phyloP scores from a whole-genome alignment of 805 yeast genomes.

The Wickerhamomyces sydowiorum region DNA sequence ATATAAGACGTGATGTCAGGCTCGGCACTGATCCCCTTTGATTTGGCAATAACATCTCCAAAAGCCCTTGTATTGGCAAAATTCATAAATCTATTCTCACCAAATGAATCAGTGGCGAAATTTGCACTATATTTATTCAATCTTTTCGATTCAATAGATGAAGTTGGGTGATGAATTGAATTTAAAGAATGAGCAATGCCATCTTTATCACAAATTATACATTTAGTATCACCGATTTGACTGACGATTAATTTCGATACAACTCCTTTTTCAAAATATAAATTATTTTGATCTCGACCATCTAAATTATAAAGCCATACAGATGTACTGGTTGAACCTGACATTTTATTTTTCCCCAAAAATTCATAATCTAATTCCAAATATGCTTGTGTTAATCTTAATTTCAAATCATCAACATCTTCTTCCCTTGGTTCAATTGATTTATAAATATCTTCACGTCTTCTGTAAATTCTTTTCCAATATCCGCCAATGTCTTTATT shows the following conservation, averaged over 20 bases:
- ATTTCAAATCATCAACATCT: conserved; percentile 47
- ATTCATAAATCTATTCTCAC: conserved; percentile 75
- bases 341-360: conserved; percentile 24
- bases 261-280: conserved; percentile 52
- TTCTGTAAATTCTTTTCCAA: conserved; percentile 73
- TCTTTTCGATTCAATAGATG: conserved; percentile 70
- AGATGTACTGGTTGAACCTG: conserved; percentile 74
- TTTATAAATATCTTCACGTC: conserved; percentile 30
- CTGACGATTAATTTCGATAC: conserved; percentile 68
- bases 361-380: conserved; percentile 62
- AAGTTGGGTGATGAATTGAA: conserved; percentile 79
- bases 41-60: conserved; percentile 81
- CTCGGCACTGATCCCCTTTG: conserved; percentile 84
- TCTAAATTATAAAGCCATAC: conserved; percentile 46
- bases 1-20: conserved; percentile 75
- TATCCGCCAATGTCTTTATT: conserved; percentile 61
- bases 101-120: conserved; percentile 81
- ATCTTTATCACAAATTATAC: conserved; percentile 72
- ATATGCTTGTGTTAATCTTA: conserved; percentile 60
- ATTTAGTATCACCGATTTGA: conserved; percentile 91
- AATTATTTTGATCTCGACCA: conserved; percentile 22
- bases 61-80: conserved; percentile 92
- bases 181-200: conserved; percentile 82
- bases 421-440: conserved; percentile 23
- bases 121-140: conserved; percentile 58